These are phyloP conservation scores for Skeletonema menzelii DNA, from an alignment of 108 stramenopile species.

Conservation along the genomic window DNA sequence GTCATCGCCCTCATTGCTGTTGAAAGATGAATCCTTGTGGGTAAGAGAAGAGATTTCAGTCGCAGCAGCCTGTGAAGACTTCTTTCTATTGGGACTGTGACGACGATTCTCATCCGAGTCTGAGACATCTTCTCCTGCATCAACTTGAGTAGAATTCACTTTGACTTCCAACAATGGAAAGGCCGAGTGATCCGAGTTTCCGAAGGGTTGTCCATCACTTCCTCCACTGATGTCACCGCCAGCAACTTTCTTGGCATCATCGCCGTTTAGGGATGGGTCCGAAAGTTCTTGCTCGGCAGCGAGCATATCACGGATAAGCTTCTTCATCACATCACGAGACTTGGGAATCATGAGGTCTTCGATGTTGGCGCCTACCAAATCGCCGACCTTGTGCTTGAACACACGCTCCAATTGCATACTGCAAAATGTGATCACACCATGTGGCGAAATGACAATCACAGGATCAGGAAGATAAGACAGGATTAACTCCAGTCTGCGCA, in stretches of 20 bases:
- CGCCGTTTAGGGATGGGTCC: neutral
- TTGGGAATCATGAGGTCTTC: constrained; percentile 62
- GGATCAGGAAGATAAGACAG: constrained; percentile 78
- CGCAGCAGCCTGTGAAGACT: neutral
- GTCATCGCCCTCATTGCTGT: constrained; percentile 10
- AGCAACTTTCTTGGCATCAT: neutral
- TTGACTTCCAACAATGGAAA: constrained; percentile 33
- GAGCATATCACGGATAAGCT: constrained; percentile 44
- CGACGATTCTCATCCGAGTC: constrained; percentile 23
- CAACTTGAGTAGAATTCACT: constrained; percentile 15
- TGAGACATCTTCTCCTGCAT: constrained; percentile 33
- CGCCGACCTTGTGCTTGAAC: constrained; percentile 55
- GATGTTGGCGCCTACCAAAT: constrained; percentile 66
- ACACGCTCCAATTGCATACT: constrained; percentile 79
- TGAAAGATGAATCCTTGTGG: constrained; percentile 24
- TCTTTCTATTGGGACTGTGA: constrained; percentile 6
- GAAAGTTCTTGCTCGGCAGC: neutral
- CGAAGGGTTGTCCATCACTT: neutral
- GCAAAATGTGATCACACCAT: constrained; percentile 83
- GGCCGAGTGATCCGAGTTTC: neutral
- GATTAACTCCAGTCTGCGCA: constrained; percentile 76
- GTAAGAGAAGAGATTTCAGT: constrained; percentile 20
- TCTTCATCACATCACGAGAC: constrained; percentile 52
- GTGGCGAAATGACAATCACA: constrained; percentile 60
- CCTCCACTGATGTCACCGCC: neutral